Percentiles rank a stretch among this genome's conserved stretches.
Evolutionary conservation across 1,284 basidiomycete genomes (phyloP).

Genomic region (Sanghuangporus sanghuang): DNA sequence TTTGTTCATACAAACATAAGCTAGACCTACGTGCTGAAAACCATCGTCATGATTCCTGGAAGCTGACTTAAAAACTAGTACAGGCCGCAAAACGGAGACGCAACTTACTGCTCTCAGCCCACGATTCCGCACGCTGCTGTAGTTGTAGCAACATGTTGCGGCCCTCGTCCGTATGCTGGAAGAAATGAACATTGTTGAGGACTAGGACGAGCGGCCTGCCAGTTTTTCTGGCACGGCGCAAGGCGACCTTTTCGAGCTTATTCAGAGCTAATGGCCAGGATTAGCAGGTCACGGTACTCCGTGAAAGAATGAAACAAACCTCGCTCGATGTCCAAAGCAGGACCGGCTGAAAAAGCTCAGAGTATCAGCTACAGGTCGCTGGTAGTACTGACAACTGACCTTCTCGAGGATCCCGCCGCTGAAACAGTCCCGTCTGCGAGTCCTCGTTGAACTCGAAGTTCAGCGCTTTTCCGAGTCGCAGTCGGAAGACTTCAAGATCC

Average conservation of each 20-base stretch:
- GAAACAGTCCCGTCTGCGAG: constrained; percentile 73
- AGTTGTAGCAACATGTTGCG: constrained; percentile 42
- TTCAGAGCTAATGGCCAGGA: constrained; percentile 51
- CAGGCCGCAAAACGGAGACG: constrained; percentile 12
- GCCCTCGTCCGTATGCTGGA: constrained; percentile 42
- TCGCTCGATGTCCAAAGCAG: constrained; percentile 79
- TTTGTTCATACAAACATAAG: background rate
- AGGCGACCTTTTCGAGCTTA: constrained; percentile 83
- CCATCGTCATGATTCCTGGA: constrained; percentile 69
- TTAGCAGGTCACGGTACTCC: background rate
- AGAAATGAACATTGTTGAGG: constrained; percentile 54
- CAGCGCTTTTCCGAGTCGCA: constrained; percentile 75
- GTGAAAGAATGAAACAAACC: constrained; percentile 34
- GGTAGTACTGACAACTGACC: constrained; percentile 32
- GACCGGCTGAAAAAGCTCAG: constrained; percentile 46
- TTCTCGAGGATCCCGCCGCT: constrained; percentile 78
- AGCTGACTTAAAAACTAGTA: constrained; percentile 8
- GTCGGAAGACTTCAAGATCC: constrained; percentile 71
- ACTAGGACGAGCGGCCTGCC: constrained; percentile 72
- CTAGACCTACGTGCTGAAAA: constrained; percentile 66
- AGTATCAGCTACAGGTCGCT: background rate
- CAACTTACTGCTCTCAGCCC: constrained; percentile 72
- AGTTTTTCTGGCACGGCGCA: constrained; percentile 50
- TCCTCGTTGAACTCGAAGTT: constrained; percentile 82
- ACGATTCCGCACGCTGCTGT: constrained; percentile 46